Conservation (phyloP, 768 basidiomycete genomes). For the Gloeostereum incarnatum region DNA sequence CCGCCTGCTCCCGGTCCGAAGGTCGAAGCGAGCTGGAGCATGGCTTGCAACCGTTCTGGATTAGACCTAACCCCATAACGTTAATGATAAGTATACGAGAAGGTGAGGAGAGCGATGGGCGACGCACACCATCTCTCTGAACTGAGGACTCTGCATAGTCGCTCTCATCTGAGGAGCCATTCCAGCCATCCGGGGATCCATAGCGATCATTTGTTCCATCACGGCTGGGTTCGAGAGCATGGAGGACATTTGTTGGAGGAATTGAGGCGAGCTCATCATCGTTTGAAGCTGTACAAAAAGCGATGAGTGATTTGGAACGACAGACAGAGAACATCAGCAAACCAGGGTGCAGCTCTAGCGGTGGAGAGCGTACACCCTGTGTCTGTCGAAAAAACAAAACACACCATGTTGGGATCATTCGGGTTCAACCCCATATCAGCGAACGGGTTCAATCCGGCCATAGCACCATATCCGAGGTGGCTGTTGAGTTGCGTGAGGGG, state of each 20-base stretch:
- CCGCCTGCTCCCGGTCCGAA: slow-evolving; percentile 32
- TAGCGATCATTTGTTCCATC: slow-evolving; percentile 77
- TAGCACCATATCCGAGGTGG: slow-evolving; percentile 65
- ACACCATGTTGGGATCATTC: slow-evolving; percentile 91
- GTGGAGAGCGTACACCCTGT: too few relatives aligned
- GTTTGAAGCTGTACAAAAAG: slow-evolving; percentile 58
- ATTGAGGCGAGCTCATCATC: slow-evolving; percentile 81
- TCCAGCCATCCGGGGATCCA: slow-evolving; percentile 65
- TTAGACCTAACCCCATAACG: slow-evolving; percentile 40
- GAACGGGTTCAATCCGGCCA: slow-evolving; percentile 91
- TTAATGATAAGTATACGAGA: neutral
- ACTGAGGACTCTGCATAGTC: slow-evolving; percentile 67
- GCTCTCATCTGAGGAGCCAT: slow-evolving; percentile 79
- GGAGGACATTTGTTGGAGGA: slow-evolving; percentile 78
- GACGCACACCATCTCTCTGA: slow-evolving; percentile 70
- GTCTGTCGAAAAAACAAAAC: slow-evolving; percentile 13
- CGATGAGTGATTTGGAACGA: neutral
- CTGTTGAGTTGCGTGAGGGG: slow-evolving; percentile 80
- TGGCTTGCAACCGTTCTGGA: slow-evolving; percentile 64
- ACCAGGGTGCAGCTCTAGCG: too few relatives aligned
- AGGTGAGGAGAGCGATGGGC: neutral
- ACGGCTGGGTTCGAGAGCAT: slow-evolving; percentile 87
- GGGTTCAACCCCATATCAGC: slow-evolving; percentile 83
- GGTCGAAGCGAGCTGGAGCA: slow-evolving; percentile 65
- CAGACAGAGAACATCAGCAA: too few relatives aligned